Evolutionary conservation across 2,329 filamentous ascomycete species (phyloP).

Genomic region (Niveomyces coronatus): DNA sequence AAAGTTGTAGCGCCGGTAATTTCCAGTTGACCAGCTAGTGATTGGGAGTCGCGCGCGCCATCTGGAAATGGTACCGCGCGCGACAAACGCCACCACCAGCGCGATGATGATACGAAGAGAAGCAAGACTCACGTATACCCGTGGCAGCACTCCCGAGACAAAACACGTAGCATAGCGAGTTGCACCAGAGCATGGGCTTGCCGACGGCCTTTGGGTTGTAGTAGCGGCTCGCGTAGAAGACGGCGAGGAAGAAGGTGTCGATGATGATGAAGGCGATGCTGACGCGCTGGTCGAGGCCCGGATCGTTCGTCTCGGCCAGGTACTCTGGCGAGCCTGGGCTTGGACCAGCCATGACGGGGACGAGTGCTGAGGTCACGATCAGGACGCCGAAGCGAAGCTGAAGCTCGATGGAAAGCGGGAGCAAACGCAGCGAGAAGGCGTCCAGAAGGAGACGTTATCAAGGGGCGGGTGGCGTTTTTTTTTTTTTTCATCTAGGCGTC

Average conservation of each 20-base stretch:
- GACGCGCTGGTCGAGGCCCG: conserved; percentile 9
- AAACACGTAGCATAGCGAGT: conserved; percentile 9
- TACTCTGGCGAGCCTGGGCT: conserved; percentile 6
- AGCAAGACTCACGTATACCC: conserved; percentile 5
- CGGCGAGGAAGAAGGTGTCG: conserved; percentile 9
- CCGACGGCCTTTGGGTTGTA: conserved; percentile 10
- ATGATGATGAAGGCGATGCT: conserved; percentile 11
- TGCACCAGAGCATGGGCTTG: conserved; percentile 9
- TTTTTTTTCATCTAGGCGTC: too few species aligned
- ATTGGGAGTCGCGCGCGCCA: too few species aligned
- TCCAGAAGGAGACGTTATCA: too few species aligned
- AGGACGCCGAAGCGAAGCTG: neutral
- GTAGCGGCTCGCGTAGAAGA: conserved; percentile 10
- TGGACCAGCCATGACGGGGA: conserved; percentile 7
- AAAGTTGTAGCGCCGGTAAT: too few species aligned
- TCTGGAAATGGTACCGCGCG: too few species aligned
- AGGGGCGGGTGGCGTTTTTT: too few species aligned
- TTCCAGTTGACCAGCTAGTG: too few species aligned
- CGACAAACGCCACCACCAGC: too few species aligned
- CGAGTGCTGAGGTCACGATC: too few species aligned
- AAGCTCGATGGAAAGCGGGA: too few species aligned
- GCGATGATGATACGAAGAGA: too few species aligned
- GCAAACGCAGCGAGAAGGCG: too few species aligned
- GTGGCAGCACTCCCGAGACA: conserved; percentile 9
- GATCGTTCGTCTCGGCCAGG: conserved; percentile 9